These are phyloP conservation scores for Pleurotus platypus DNA, from an alignment of 768 basidiomycete genomes.

Conservation along the genomic window DNA sequence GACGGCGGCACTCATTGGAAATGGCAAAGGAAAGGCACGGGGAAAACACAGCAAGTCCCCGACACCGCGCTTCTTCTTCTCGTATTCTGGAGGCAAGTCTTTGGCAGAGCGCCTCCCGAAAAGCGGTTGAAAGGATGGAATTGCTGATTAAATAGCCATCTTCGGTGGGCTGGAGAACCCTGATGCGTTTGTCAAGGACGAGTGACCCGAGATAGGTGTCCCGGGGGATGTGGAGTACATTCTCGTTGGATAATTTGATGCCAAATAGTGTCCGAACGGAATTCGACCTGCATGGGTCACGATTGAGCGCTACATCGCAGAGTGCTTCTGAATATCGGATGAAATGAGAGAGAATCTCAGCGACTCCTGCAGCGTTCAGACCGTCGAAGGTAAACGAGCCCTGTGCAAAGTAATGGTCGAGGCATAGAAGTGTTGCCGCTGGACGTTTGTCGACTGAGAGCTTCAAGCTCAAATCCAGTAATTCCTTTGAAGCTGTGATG, in stretches of 20 bases:
- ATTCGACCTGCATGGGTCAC: constrained; percentile 20
- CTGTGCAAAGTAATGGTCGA: constrained; percentile 36
- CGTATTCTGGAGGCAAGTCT: constrained; percentile 24
- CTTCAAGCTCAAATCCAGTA: constrained; percentile 26
- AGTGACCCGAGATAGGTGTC: constrained; percentile 21
- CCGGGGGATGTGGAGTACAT: constrained; percentile 21
- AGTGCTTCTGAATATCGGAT: constrained; percentile 29
- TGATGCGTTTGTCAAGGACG: not conserved
- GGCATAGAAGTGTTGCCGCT: constrained; percentile 36
- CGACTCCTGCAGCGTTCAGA: constrained; percentile 21
- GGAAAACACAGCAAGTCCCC: constrained; percentile 25
- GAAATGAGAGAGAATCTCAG: constrained; percentile 29
- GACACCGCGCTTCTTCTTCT: constrained; percentile 30
- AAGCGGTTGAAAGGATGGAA: constrained; percentile 17
- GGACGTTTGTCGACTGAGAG: constrained; percentile 25
- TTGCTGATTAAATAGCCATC: constrained; percentile 12
- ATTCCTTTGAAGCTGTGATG: constrained; percentile 15
- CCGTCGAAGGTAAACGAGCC: constrained; percentile 20
- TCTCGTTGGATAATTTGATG: constrained; percentile 22
- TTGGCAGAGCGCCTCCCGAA: constrained; percentile 20
- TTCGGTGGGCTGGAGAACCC: not conserved
- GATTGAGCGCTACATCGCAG: constrained; percentile 19
- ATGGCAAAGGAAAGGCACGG: constrained; percentile 34
- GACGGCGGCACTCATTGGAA: constrained; percentile 25
- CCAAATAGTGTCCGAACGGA: constrained; percentile 31